Evolutionary conservation across 2,329 filamentous ascomycete genomes (phyloP), one percentile per base, ranked within the genome.

Genomic region (Colletotrichum sp.): DNA sequence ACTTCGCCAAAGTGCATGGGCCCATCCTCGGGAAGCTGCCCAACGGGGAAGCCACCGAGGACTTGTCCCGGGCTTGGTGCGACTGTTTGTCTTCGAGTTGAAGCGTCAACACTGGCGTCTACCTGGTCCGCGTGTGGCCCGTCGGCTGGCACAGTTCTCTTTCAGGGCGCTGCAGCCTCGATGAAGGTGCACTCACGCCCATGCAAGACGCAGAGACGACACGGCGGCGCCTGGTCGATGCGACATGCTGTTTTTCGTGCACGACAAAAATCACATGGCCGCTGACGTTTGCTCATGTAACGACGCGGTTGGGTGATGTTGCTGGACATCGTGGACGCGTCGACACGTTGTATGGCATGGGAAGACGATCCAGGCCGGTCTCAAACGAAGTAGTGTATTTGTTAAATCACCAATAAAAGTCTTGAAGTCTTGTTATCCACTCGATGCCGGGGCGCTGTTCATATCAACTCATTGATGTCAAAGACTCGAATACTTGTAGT

Each of bases 251-350:
- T 85, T 77, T 87, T 86, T 72, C 86, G 84, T 22, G 84, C 85
- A 13, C 86, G 82, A 76, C 86, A 88, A 78, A 87, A 87, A 77
- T 88, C 86, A 79, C 86, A 88, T 6, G 86, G 86, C 52, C 86
- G 81, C 15, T 80, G 79, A 19, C 79, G 76, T 28, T 80, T 80
- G 77, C 78, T 79, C 79, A 80, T 79, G 44, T 80, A 80, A 16
- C 63, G 61, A 32, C 68, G 72, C 16, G 55, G 52, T 63, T 67
- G 61, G 25, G 60, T 34, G 44, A 13, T 22, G n/a, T 48, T 48
- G n/a, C 11, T 22, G n/a, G n/a, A 48, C 44, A 48, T 48, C 44
- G 44, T 48, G 11, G 44, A 48, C 44, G 44, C 44, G 44, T 48
- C 12, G 11, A 4, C 13, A 13, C n/a, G 44, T n/a, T 1, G 19